Base-by-base conservation (phyloP, 148 eudicot genomes). In the Drosera capensis region DNA sequence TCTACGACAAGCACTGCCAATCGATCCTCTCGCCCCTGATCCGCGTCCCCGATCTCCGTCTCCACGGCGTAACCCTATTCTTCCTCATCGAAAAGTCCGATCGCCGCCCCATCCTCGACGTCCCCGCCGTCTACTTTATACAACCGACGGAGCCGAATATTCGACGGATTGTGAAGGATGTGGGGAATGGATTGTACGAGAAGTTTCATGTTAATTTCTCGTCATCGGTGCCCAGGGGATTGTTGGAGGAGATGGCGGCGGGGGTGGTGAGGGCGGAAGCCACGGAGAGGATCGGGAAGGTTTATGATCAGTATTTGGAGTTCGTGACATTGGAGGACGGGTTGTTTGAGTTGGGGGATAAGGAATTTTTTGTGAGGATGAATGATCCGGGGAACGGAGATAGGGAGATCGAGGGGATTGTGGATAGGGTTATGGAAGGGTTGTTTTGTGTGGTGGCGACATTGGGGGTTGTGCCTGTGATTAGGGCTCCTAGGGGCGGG, bases 231-330 rank as follows among this genome's bases (percentile, higher is more conserved):
- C 93, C 97, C 16, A 60, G 97, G 11, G 64, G 68, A 0, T 65
- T 80, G 29, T 71, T 90, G 9, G 97, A 90, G 56, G 94, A 90
- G 49, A 79, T 90, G 2, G 97, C 95, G 0, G 66, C 84, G 0
- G 79, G 75, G 5, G 57, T 78, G 5, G 57, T 85, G 14, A 68
- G 34, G 48, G 66, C 78, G 1, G 95, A 84, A 18, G 71, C 82
- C 1, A 75, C 75, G 56, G 66, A 71, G 15, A 71, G 85, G 49
- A 68, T 90, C 40, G 54, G 77, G 0, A 84, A 84, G 71, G 87
- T 90, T 48, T 82, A 80, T 50, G 97, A 90, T 65, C 97, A 90
- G 73, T 90, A 90, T 37, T 59, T 84, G 68, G 97, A 84, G 64
- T 90, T 90, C 48, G 80, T 90, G 2, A 84, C 93, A 0, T 58